These are phyloP conservation scores for Pelargonium nanum DNA, from an alignment of 345 rosid genomes.

Conservation along the genomic window DNA sequence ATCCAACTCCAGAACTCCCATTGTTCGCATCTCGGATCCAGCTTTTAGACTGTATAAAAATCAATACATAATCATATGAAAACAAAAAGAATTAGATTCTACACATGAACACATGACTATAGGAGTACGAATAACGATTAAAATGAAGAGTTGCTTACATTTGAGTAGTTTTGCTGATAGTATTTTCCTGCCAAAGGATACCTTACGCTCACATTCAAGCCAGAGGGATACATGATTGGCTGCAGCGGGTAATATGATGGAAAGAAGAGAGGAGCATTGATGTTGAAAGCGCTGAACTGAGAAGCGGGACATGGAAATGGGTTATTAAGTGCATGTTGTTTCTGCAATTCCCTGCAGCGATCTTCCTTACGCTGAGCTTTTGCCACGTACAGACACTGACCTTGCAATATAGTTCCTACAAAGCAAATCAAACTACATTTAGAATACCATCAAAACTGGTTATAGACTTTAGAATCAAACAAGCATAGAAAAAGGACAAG, in stretches of 20 bases:
- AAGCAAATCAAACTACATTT: neutral
- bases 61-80: too few species aligned
- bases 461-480: neutral
- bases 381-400: constrained; percentile 41
- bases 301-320: constrained; percentile 7
- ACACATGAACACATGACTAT: neutral
- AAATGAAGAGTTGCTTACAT: neutral
- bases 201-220: constrained; percentile 9
- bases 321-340: constrained; percentile 4
- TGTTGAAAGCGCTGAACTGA: constrained; percentile 6
- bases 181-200: neutral
- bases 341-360: constrained; percentile 26
- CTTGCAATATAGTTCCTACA: constrained; percentile 37
- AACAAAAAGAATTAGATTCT: neutral
- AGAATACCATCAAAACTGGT: neutral
- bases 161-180: neutral
- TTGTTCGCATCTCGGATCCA: constrained; percentile 4
- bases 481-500: neutral
- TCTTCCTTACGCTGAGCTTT: constrained; percentile 51
- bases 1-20: neutral
- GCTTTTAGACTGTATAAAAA: constrained; percentile 13
- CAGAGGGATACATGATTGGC: neutral
- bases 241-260: neutral
- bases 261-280: neutral
- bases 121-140: neutral